Base-by-base conservation (phyloP, 2,329 filamentous ascomycete genomes). In the Penicillium nordicum region DNA sequence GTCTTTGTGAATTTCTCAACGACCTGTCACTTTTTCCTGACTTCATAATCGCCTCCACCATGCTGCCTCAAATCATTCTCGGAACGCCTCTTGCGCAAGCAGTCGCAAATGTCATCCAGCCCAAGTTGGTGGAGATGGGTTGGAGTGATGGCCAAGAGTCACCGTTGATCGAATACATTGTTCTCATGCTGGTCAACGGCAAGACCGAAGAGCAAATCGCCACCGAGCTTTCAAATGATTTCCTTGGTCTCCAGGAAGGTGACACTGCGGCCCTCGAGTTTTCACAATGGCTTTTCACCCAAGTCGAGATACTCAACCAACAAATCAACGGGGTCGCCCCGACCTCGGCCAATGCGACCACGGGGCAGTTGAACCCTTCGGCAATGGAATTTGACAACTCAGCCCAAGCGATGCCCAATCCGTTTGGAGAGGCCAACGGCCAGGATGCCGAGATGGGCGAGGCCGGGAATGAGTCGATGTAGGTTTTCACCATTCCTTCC, bases 121-220 rank as follows among this genome's bases (percentile, higher is more conserved):
- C 90, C 32, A 97, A 97, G 79, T 82, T 99, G 56, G 85, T 91
- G 57, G 93, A 99, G 76, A 88, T 92, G 64, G 93, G 92, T 68
- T 97, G 94, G 93, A 92, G 87, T 60, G 89, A 88, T 59, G 88
- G 90, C 66, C 84, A 86, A 69, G 91, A 93, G 74, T 87, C 88
- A 25, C 90, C 91, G 37, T 84, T 99, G 57, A 88, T 92, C 57
- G 94, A 99, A 78, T 99, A 97, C 78, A 94, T 99, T 64, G 88
- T 97, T 57, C 85, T 97, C 61, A 97, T 97, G 93, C 84, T 99
- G 32, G 90, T 90, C 60, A 97, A 97, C 76, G 91, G 92, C 67
- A 97, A 96, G 76, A 92, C 89, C 4, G 88, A 96, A 72, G 86
- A 92, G 49, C 88, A 97, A 72, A 93, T 99, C 63, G 89, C 92